A percentile compares a stretch with the other conserved stretches of the same genome.
These are phyloP conservation scores for Fusarium oligoseptatum DNA, from an alignment of 2,329 filamentous ascomycete genomes.

Conservation along the genomic window DNA sequence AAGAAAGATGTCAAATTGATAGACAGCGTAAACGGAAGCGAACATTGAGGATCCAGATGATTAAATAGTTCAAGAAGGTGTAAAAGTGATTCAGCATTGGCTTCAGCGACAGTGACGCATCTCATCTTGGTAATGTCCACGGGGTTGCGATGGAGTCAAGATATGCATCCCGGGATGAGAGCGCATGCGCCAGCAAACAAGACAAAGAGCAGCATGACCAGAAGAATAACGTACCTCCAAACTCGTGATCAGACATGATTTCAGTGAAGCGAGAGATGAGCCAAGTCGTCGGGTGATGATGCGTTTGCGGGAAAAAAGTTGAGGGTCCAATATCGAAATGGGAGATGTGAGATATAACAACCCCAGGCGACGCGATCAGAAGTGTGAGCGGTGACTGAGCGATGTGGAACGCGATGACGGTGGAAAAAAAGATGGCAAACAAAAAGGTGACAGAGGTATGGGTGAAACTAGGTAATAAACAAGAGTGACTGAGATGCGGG, in stretches of 20 bases:
- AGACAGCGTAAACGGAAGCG: background rate
- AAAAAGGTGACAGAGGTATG: background rate
- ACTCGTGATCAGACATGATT: slow-evolving; percentile 76
- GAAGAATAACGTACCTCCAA: slow-evolving; percentile 67
- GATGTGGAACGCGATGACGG: slow-evolving; percentile 22
- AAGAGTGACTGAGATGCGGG: background rate
- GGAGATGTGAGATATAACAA: slow-evolving; percentile 21
- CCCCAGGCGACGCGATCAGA: slow-evolving; percentile 26
- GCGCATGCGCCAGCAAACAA: slow-evolving; percentile 9
- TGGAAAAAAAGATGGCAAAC: background rate
- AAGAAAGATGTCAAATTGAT: slow-evolving; percentile 5
- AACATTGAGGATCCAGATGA: background rate
- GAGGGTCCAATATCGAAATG: background rate
- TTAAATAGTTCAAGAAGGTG: slow-evolving; percentile 11
- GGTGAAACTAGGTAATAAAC: background rate
- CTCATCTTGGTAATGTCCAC: slow-evolving; percentile 22
- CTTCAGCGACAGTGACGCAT: slow-evolving; percentile 20
- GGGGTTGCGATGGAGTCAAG: slow-evolving; percentile 5
- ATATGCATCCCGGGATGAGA: slow-evolving; percentile 2
- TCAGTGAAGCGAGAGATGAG: slow-evolving; percentile 4
- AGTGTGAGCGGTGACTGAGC: slow-evolving; percentile 18
- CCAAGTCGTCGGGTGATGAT: slow-evolving; percentile 9
- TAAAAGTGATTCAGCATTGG: background rate
- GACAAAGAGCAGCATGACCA: slow-evolving; percentile 13
- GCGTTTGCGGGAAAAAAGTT: slow-evolving; percentile 26